Evolutionary conservation across 257 asterid species (phyloP).

Genomic region (Nicotiana otophora): DNA sequence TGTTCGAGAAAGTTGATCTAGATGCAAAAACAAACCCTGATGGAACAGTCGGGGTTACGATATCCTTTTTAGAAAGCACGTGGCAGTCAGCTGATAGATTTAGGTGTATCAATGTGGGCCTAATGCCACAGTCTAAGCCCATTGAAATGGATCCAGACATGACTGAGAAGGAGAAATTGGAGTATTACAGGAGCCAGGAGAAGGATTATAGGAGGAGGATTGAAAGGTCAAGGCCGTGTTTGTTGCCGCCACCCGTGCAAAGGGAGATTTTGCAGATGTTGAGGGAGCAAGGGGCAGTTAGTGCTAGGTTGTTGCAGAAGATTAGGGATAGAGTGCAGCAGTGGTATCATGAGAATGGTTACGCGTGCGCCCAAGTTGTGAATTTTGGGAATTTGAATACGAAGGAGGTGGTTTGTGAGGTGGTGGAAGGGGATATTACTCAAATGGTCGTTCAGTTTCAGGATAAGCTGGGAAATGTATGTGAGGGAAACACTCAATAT

Average conservation of each 20-base stretch:
- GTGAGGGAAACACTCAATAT: constrained; percentile 86
- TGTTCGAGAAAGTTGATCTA: constrained; percentile 88
- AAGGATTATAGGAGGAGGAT: constrained; percentile 79
- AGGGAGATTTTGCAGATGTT: constrained; percentile 67
- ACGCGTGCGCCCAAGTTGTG: constrained; percentile 89
- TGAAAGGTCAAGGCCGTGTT: constrained; percentile 72
- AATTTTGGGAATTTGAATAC: constrained; percentile 96
- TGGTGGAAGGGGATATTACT: constrained; percentile 97
- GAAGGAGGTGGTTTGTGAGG: constrained; percentile 92
- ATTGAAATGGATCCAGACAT: constrained; percentile 91
- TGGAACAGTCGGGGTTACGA: constrained; percentile 62
- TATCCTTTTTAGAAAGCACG: constrained; percentile 76
- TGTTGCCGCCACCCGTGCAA: constrained; percentile 66
- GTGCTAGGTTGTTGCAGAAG: constrained; percentile 90
- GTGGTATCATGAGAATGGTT: constrained; percentile 95
- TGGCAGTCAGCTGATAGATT: constrained; percentile 87
- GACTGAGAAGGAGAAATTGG: constrained; percentile 86
- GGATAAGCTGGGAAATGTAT: constrained; percentile 91
- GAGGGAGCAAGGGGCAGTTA: constrained; percentile 68
- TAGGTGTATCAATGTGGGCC: constrained; percentile 86
- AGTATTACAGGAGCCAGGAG: constrained; percentile 58
- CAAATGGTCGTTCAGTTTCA: constrained; percentile 81
- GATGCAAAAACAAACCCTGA: constrained; percentile 81
- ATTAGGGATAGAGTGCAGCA: constrained; percentile 92
- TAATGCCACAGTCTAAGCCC: constrained; percentile 80